Base-by-base conservation (phyloP, 345 rosid species). In the Linum tenue region DNA sequence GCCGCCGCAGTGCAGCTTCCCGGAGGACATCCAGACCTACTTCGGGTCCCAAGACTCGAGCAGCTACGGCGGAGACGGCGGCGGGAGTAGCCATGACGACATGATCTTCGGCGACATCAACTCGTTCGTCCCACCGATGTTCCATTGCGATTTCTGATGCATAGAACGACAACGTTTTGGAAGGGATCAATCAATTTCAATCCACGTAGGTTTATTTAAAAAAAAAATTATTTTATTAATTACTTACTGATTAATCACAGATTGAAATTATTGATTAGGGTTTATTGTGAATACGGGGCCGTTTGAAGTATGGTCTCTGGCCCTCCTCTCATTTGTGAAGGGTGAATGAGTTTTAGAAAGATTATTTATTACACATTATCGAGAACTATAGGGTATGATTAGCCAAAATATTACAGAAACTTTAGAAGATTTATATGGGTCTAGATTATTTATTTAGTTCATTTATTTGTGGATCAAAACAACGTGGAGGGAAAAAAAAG, bases 21-120 rank as follows among this genome's bases (percentile, higher is more conserved):
- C 96, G 0, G 95, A 86, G 17, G 89, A 89, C 31, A 77, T 89
- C 3, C 92, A 86, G 57, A 92, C 95, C 0, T 89, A 77, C 67
- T 92, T 92, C 22, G 79, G 76, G 37, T 79, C 85, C 62, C 90
- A 83, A 65, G 89, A 89, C 16, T 70, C 88, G 11, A 72, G 73
- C 72, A 70, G 75, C 68, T 73, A 63, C n/a, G 66, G 65, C 0
- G 81, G 78, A 7, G 83, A 17, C 9, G 17, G 76, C 6, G 90
- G 85, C 38, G 31, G 31, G 0, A 1, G 31, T 22, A 22, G 31
- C 31, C 31, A 22, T 22, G 31, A 22, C 31, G 88, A 87, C 59
- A 65, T 71, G 15, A 64, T 87, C 2, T 92, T 84, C 58, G 81
- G 85, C 64, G 88, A 81, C 60, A 83, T 87, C 6, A 75, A 79